These are phyloP conservation scores for Lophiotrema nucula DNA, from an alignment of 495 filamentous ascomycete species.

Conservation along the genomic window DNA sequence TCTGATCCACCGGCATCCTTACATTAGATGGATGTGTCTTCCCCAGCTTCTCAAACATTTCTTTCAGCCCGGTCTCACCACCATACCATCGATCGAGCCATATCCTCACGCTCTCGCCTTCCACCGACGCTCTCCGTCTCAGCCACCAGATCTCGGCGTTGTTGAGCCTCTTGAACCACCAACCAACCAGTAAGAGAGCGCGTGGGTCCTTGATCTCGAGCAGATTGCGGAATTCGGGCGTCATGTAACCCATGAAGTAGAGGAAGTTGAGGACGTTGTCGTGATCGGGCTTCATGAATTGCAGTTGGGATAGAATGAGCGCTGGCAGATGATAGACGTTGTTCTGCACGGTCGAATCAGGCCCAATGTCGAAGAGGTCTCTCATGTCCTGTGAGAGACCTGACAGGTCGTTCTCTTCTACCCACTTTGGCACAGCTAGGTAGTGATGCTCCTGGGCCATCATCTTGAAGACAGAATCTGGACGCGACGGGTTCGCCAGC, in stretches of 20 bases:
- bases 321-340: constrained; percentile 35
- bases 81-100: constrained; percentile 23
- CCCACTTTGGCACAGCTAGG: neutral
- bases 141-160: constrained; percentile 45
- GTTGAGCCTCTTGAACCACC: constrained; percentile 46
- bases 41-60: constrained; percentile 10
- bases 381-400: neutral
- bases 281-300: constrained; percentile 34
- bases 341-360: constrained; percentile 2
- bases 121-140: constrained; percentile 39
- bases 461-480: constrained; percentile 39
- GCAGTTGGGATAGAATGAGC: constrained; percentile 32
- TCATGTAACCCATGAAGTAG: constrained; percentile 41
- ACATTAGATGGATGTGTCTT: too few species aligned
- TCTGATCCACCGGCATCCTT: neutral
- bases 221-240: constrained; percentile 35
- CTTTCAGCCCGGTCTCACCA: neutral
- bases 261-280: constrained; percentile 40
- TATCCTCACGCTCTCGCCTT: constrained; percentile 41
- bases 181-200: constrained; percentile 45
- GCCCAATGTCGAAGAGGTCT: constrained; percentile 2
- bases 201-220: constrained; percentile 43
- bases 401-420: constrained; percentile 1
- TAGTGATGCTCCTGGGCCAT: neutral
- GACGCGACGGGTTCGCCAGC: constrained; percentile 41